These are phyloP conservation scores for Biscogniauxia mediterranea DNA, from an alignment of 2,329 filamentous ascomycete species.

Conservation along the genomic window DNA sequence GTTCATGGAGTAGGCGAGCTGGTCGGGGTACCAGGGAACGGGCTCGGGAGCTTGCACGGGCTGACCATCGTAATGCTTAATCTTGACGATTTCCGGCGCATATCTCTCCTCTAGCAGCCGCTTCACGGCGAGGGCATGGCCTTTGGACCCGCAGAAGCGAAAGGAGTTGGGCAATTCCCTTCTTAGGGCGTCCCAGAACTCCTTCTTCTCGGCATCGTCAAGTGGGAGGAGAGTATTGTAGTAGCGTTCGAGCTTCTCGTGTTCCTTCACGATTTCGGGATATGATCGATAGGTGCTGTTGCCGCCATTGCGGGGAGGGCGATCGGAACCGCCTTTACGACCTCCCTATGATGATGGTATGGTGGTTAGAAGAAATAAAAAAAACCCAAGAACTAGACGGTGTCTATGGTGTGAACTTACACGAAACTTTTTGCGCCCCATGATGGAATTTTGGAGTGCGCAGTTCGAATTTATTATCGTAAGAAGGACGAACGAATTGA, in stretches of 20 bases:
- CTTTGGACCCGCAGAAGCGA: slow-evolving; percentile 93
- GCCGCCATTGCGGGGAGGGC: slow-evolving; percentile 32
- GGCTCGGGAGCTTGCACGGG: slow-evolving; percentile 77
- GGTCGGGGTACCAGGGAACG: slow-evolving; percentile 90
- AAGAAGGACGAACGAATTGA: not conserved
- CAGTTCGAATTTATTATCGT: not conserved
- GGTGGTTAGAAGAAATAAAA: not conserved
- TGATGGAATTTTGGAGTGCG: slow-evolving; percentile 5
- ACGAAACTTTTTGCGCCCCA: slow-evolving; percentile 31
- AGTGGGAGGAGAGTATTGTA: slow-evolving; percentile 79
- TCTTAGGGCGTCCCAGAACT: slow-evolving; percentile 81
- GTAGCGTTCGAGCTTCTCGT: slow-evolving; percentile 81
- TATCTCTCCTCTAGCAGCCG: slow-evolving; percentile 84
- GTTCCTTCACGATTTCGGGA: slow-evolving; percentile 69
- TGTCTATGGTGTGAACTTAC: slow-evolving; percentile 17
- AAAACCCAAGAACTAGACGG: not conserved
- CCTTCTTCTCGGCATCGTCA: slow-evolving; percentile 71
- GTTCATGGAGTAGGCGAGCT: slow-evolving; percentile 96
- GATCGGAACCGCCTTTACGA: slow-evolving; percentile 29
- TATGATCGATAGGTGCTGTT: slow-evolving; percentile 42
- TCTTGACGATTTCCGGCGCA: slow-evolving; percentile 84
- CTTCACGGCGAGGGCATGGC: slow-evolving; percentile 90
- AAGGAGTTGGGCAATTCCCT: slow-evolving; percentile 95
- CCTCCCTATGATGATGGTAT: slow-evolving; percentile 23
- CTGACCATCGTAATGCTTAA: slow-evolving; percentile 78